Evolutionary conservation across 192 early-diverging fungal species (phyloP), one percentile per base, ranked within the genome.

Genomic region (Lobosporangium transversale): DNA sequence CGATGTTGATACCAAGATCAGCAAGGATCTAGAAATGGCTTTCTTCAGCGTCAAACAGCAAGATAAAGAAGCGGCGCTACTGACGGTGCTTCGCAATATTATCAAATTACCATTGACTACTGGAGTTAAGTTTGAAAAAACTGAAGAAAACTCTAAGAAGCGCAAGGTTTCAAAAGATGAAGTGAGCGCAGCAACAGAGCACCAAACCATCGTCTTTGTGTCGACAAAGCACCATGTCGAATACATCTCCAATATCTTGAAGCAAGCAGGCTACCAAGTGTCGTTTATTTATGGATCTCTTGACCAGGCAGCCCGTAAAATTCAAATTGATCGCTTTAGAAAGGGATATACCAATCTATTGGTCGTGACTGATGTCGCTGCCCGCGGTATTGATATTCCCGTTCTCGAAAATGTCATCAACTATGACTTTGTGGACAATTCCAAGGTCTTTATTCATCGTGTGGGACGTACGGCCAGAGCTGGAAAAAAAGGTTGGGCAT

Each of bases 191-290:
- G 75, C 67, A 17, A 65, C 50, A 42, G 81, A 81, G 35, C 85
- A 91, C 51, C 93, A 94, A 71, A 97, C 96, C 5, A 92, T 99
- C 47, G 83, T 99, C 14, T 99, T 99, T 83, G 94, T 88, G 4
- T 89, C 96, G 15, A 99, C 97, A 12, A 98, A 97, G 81, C 97
- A 99, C 80, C 96, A 97, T 71, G 97, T 99, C 63, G 97, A 99
- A 78, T 97, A 97, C 70, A 61, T 98, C 27, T 86, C 92, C 43
- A 86, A 84, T 53, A 80, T 98, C 18, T 78, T 98, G 36, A 79
- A 58, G 5, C 60, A 85, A 18, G 88, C 87, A 15, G 94, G 94
- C 7, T 92, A 94, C 49, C 63, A 81, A 20, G 88, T 87, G 14
- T 95, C 95, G 40, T 95, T 95, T 79, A 92, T 98, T 20, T 98